These are phyloP conservation scores for Cryptococcus sp. DNA, from an alignment of 1,284 basidiomycete species.

Conservation along the genomic window DNA sequence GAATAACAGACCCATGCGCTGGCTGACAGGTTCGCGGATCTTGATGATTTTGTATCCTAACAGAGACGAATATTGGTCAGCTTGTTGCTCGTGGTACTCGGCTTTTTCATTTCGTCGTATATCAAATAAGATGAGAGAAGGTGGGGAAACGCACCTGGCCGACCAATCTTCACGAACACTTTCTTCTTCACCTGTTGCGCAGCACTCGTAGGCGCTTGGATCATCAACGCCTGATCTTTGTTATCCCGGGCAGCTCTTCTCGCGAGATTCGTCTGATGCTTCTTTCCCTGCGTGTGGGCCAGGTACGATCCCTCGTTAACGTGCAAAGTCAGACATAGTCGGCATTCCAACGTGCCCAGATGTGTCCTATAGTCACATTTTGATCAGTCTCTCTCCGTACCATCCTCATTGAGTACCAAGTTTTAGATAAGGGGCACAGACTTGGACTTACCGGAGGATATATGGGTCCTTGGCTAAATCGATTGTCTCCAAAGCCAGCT, in stretches of 20 bases:
- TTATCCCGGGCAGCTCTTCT: slow-evolving; percentile 93
- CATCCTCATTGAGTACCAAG: background rate
- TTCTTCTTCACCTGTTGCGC: slow-evolving; percentile 73
- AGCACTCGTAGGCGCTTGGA: slow-evolving; percentile 65
- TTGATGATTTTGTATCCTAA: slow-evolving; percentile 57
- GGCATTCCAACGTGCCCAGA: slow-evolving; percentile 93
- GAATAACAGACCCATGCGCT: slow-evolving; percentile 84
- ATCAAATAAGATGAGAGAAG: too few species aligned
- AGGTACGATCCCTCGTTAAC: slow-evolving; percentile 99
- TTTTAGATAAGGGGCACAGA: background rate
- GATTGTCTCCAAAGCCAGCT: slow-evolving; percentile 94
- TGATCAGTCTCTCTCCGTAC: too few species aligned
- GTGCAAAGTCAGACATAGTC: slow-evolving; percentile 94
- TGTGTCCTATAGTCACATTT: slow-evolving; percentile 65
- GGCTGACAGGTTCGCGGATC: slow-evolving; percentile 56
- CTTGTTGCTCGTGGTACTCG: background rate
- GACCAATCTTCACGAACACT: slow-evolving; percentile 95
- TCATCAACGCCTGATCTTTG: slow-evolving; percentile 85
- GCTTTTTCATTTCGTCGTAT: background rate
- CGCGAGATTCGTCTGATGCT: slow-evolving; percentile 98
- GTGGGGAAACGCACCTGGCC: slow-evolving; percentile 64
- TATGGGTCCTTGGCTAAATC: slow-evolving; percentile 99
- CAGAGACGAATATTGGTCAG: background rate
- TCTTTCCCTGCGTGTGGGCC: slow-evolving; percentile 99
- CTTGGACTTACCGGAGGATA: slow-evolving; percentile 66